Conservation (phyloP, 2,329 filamentous ascomycete genomes). For the Periconia macrospinosa region DNA sequence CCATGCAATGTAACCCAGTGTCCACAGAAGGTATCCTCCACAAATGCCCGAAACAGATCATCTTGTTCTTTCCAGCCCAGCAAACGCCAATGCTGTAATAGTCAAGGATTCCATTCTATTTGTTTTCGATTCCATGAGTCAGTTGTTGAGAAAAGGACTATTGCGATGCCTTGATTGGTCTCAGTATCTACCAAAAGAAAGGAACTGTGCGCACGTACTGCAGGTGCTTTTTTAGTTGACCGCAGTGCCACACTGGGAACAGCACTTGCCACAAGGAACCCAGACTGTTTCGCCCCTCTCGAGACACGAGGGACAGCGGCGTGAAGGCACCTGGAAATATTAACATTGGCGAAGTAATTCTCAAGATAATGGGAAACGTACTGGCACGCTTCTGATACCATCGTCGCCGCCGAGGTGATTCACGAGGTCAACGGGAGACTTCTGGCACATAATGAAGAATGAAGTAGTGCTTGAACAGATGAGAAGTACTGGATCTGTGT, state of each 20-base stretch:
- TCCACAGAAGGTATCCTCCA: background rate
- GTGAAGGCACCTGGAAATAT: constrained; percentile 40
- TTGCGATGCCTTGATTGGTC: background rate
- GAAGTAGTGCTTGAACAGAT: background rate
- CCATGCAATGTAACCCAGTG: no score
- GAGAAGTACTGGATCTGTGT: background rate
- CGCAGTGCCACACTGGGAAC: constrained; percentile 43
- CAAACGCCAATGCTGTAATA: no score
- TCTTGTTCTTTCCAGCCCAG: no score
- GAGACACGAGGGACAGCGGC: constrained; percentile 43
- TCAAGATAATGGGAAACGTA: constrained; percentile 16
- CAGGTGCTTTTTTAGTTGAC: constrained; percentile 30
- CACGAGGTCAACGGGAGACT: constrained; percentile 25
- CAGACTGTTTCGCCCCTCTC: constrained; percentile 45
- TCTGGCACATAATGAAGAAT: constrained; percentile 28
- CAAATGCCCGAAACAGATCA: no score
- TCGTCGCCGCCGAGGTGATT: constrained; percentile 17
- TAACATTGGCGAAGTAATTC: background rate
- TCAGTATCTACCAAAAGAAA: background rate
- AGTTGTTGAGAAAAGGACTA: no score
- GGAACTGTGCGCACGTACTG: background rate
- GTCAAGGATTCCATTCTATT: no score
- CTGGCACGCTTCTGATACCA: constrained; percentile 38
- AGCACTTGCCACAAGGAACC: constrained; percentile 46
- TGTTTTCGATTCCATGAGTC: no score